Evolutionary conservation across 805 yeast species (phyloP).

Genomic region (Pichia pseudocactophila): DNA sequence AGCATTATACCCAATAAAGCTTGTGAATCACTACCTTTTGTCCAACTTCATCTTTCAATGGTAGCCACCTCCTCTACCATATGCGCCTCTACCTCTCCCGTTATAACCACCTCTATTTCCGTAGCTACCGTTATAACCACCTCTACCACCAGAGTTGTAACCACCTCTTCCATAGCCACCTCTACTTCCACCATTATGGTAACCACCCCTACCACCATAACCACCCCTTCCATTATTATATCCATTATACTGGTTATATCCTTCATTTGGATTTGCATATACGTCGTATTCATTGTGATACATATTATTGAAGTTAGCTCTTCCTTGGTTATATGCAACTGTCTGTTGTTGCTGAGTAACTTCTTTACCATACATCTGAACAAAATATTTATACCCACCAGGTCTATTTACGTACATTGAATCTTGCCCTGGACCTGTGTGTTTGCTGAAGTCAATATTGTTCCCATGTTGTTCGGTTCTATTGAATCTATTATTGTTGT

Average conservation of each 20-base stretch:
- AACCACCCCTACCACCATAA: slow-evolving; percentile 4
- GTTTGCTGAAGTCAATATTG: slow-evolving; percentile 30
- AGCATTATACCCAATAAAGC: no score
- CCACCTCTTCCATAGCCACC: slow-evolving; percentile 2
- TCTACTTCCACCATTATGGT: slow-evolving; percentile 1
- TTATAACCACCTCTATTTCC: slow-evolving; percentile 1
- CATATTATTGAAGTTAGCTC: slow-evolving; percentile 11
- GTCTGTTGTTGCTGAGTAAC: slow-evolving; percentile 18
- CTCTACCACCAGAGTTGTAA: background rate
- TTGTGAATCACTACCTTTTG: no score
- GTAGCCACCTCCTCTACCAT: slow-evolving; percentile 1
- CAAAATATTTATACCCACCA: slow-evolving; percentile 43
- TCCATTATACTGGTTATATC: slow-evolving; percentile 9
- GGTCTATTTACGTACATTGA: slow-evolving; percentile 35
- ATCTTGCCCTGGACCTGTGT: slow-evolving; percentile 43
- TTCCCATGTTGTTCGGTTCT: slow-evolving; percentile 17
- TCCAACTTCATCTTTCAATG: background rate
- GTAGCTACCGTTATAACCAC: background rate
- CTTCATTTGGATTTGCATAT: slow-evolving; percentile 12
- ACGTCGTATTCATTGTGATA: slow-evolving; percentile 18
- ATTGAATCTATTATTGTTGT: slow-evolving; percentile 13
- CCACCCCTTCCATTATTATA: slow-evolving; percentile 7
- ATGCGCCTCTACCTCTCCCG: slow-evolving; percentile 3
- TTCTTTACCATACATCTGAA: slow-evolving; percentile 27
- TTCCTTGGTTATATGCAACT: slow-evolving; percentile 12